Percentiles rank a stretch among this genome's conserved stretches.
These are phyloP conservation scores for Rhizopogon sp. DNA, from an alignment of 768 basidiomycete species.

Conservation along the genomic window DNA sequence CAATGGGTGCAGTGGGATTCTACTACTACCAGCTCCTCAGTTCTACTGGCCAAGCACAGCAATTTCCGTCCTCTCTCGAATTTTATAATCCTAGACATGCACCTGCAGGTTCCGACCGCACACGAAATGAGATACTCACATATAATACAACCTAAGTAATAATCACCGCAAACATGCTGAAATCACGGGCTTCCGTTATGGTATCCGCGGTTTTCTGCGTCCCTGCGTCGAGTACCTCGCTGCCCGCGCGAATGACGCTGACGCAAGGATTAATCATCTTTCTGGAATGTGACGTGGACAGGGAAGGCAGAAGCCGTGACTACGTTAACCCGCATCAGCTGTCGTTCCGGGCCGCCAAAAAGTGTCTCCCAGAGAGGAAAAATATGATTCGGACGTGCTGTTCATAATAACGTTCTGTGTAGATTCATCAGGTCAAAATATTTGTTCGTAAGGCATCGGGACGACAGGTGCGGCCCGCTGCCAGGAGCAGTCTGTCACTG, in stretches of 20 bases:
- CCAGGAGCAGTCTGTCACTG: neutral
- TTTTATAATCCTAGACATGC: neutral
- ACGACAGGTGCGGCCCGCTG: neutral
- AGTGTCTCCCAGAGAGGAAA: conserved; percentile 16
- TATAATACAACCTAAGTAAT: neutral
- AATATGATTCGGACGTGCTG: neutral
- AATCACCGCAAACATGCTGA: conserved; percentile 1
- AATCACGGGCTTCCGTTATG: neutral
- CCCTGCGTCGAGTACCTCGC: conserved; percentile 15
- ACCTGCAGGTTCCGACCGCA: neutral
- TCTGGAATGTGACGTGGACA: conserved; percentile 12
- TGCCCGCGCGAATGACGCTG: conserved; percentile 8
- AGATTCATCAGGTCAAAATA: neutral
- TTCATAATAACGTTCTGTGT: neutral
- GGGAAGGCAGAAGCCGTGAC: conserved; percentile 6
- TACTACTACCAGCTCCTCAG: no score
- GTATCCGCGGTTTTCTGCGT: conserved; percentile 13
- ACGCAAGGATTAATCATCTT: conserved; percentile 8
- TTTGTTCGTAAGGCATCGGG: neutral
- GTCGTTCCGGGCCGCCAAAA: conserved; percentile 4
- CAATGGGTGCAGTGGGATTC: neutral
- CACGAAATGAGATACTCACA: neutral
- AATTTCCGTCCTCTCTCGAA: neutral
- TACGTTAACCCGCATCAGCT: conserved; percentile 10
- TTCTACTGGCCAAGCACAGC: neutral